phyloP scores from a whole-genome alignment of 1,284 basidiomycete genomes.

The Leccinum pachyderme region DNA sequence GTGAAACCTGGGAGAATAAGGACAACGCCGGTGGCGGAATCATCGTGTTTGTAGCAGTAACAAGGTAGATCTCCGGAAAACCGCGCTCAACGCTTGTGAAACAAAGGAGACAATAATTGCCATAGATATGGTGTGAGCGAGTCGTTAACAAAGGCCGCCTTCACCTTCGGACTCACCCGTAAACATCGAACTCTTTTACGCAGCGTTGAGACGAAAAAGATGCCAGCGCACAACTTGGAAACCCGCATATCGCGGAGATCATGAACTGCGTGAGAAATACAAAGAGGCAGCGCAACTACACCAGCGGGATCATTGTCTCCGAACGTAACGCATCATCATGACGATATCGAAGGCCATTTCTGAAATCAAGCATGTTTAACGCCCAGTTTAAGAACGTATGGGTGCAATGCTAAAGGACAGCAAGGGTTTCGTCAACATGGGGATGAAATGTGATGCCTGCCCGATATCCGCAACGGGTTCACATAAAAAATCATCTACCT shows the following conservation, averaged over 20 bases:
- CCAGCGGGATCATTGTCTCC: conserved; percentile 49
- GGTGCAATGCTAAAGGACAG: conserved; percentile 80
- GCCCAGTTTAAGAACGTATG: conserved; percentile 72
- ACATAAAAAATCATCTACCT: background rate
- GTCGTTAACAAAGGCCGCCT: background rate
- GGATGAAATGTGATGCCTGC: conserved; percentile 73
- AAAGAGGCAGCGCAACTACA: conserved; percentile 62
- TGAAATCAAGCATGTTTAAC: conserved; percentile 51
- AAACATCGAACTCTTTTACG: conserved; percentile 79
- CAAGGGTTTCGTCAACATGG: conserved; percentile 79
- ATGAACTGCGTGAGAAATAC: conserved; percentile 74
- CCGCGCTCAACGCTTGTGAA: conserved; percentile 69
- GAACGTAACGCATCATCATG: conserved; percentile 60
- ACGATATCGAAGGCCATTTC: conserved; percentile 74
- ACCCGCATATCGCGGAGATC: conserved; percentile 78
- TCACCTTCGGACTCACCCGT: conserved; percentile 60
- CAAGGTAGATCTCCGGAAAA: conserved; percentile 69
- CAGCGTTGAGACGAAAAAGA: conserved; percentile 70
- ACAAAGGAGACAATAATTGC: conserved; percentile 82
- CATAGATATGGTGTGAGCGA: conserved; percentile 63
- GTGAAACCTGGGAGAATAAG: conserved; percentile 80
- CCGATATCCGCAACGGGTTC: conserved; percentile 48
- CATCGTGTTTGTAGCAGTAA: conserved; percentile 62
- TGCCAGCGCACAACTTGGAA: conserved; percentile 66
- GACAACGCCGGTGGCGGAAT: conserved; percentile 76